Evolutionary conservation across 176 grass and related monocot species (phyloP).

Genomic region (Carex parvula): DNA sequence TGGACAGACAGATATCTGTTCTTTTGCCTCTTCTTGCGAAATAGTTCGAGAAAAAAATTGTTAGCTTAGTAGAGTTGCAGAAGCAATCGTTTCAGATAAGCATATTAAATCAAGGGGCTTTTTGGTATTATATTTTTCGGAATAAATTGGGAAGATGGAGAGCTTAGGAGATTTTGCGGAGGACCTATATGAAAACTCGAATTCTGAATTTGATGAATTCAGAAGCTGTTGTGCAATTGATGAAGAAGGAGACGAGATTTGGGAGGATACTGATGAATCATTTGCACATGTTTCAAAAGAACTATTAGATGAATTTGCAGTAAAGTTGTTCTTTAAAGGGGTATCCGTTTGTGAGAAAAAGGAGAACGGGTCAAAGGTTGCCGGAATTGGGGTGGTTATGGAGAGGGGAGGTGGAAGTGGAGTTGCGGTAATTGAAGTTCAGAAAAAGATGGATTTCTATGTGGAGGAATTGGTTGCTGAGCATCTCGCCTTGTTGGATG

Average conservation of each 20-base stretch:
- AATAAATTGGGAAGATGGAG: constrained; percentile 31
- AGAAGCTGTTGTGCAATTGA: constrained; percentile 57
- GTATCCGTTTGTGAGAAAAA: constrained; percentile 50
- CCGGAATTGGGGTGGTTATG: constrained; percentile 97
- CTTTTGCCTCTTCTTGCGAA: background rate
- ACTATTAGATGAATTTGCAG: constrained; percentile 66
- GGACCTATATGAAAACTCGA: constrained; percentile 29
- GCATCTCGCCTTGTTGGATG: constrained; percentile 96
- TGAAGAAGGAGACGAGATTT: constrained; percentile 60
- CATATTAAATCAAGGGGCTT: constrained; percentile 9
- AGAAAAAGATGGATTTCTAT: constrained; percentile 98
- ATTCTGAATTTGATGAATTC: constrained; percentile 61
- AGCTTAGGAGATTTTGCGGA: constrained; percentile 29
- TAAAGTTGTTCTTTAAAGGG: constrained; percentile 91
- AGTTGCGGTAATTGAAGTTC: constrained; percentile 50
- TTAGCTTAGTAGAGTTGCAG: background rate
- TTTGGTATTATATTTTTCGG: background rate
- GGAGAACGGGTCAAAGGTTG: constrained; percentile 36
- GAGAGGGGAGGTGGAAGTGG: constrained; percentile 50
- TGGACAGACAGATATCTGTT: background rate
- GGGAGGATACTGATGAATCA: constrained; percentile 93
- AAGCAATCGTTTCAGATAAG: background rate
- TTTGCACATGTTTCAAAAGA: constrained; percentile 47
- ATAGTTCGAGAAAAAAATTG: constrained; percentile 17
- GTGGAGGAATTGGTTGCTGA: constrained; percentile 86